Base-by-base conservation (phyloP, 805 yeast species). In the Kregervanrija delftensis region DNA sequence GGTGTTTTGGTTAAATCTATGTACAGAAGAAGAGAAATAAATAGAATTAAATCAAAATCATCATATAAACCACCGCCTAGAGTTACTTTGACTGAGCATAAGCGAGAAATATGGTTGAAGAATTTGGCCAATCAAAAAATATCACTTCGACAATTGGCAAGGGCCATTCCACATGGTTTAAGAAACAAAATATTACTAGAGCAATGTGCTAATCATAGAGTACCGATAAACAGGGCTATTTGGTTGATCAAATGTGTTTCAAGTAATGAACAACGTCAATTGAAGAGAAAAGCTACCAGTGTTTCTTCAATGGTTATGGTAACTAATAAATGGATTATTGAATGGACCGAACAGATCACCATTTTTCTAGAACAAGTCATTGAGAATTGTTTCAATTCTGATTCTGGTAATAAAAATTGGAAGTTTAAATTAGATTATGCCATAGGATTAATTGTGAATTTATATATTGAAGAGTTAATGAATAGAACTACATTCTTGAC, bases 171-270 rank as follows among this genome's bases (percentile, higher is more conserved):
- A 0, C 96, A 91, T 60, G 97, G 97, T 0, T 76, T 90, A 16
- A 71, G 90, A 51, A 85, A 86, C 58, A 77, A 79, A 51, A 72
- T 74, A 1, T 67, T 91, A 14, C 59, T 91, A 3, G 96, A 89
- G 50, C 86, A 82, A 48, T 74, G 95, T 50, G 74, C 83, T 48
- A 56, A 66, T 17, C 81, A 82, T 56, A 66, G 67, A 32, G 81
- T 91, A 0, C 96, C 98, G 0, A 66, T 84, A 2, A 59, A 75
- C n/a, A 69, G 97, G 48, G 96, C 96, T 0, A 63, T 91, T 2
- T 91, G 99, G 99, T 74, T 93, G 48, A 84, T 91, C 3, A 79
- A 86, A 50, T 87, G 96, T 61, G 87, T 90, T 3, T 81, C 90
- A 17, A 81, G 86, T 11, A 85, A 89, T 50, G 96, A 88, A 54